Conservation (phyloP, 805 yeast species). For the Alloascoidea africana region DNA sequence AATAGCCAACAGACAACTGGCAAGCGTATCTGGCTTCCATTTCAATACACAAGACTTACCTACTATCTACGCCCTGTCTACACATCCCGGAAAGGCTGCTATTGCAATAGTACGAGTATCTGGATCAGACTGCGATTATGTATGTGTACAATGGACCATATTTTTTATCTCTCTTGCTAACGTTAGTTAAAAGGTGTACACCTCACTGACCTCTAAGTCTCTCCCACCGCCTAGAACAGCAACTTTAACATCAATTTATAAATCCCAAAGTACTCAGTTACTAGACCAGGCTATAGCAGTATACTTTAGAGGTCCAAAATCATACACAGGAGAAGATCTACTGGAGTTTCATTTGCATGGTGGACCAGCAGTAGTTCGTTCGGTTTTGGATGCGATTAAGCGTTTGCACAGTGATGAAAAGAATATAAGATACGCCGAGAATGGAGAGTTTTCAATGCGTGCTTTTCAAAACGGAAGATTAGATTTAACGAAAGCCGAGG, state of each 20-base stretch:
- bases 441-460: conserved; percentile 82
- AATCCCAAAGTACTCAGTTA: conserved; percentile 16
- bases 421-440: conserved; percentile 66
- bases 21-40: too few relatives aligned
- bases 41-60: too few relatives aligned
- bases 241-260: conserved; percentile 38
- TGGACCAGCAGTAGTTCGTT: conserved; percentile 68
- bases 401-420: conserved; percentile 28
- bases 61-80: conserved; percentile 85
- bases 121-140: conserved; percentile 42
- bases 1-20: too few relatives aligned
- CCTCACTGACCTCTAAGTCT: conserved; percentile 8
- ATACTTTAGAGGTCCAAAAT: conserved; percentile 54
- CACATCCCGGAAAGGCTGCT: conserved; percentile 71
- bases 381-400: conserved; percentile 51
- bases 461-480: conserved; percentile 76
- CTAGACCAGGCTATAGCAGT: conserved; percentile 69
- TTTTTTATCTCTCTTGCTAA: neutral
- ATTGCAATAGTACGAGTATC: conserved; percentile 75
- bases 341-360: conserved; percentile 91
- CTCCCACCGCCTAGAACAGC: conserved; percentile 39
- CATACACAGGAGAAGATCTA: conserved; percentile 88
- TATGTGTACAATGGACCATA: conserved; percentile 5
- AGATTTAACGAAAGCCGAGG: conserved; percentile 85
- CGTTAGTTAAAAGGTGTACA: conserved; percentile 25